Evolutionary conservation across 805 yeast genomes (phyloP), one percentile per base, ranked within the genome.

Genomic region (Metschnikowia noctiluminum): DNA sequence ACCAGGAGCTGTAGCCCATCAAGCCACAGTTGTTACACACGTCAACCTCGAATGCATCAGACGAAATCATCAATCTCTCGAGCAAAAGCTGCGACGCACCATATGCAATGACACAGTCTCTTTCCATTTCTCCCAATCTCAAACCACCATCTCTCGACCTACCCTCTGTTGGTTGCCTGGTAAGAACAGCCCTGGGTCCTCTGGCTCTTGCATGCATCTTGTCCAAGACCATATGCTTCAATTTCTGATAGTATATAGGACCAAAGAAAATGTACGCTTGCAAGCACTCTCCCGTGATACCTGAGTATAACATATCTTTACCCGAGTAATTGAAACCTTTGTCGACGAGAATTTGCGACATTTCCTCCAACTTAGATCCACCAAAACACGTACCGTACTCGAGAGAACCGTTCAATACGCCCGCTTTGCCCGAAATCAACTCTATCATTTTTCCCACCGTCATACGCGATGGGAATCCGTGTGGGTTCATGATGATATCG

Each of bases 81-180:
- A 92, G 90, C 75, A 94, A 80, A 77, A 94, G 92, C 8, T 97
- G 95, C 3, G 99, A 97, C 13, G 97, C 98, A 68, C 99, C 99
- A 67, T 94, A 98, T 1, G 99, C 99, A 78, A 94, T 94, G 97
- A 94, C 92, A 86, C 99, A 94, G 79, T 94, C 99, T 77, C 99
- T 89, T 74, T 94, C 99, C 99, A 94, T 94, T 72, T 92, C 99
- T 64, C 99, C 99, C 81, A 92, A 91, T 73, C 99, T 89, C 69
- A 92, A 78, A 61, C 99, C 99, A 82, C 99, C 99, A 71, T 94
- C 98, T 74, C 99, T 84, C 14, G 97, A 90, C 71, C 99, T 85
- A 83, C 99, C 99, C 73, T 92, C 98, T 54, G 91, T 97, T 5
- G 99, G 99, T 71, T 92, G 99, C 74, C 98, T 87, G 4, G 99